Conservation (phyloP, 768 basidiomycete genomes). For the Mycena metata region DNA sequence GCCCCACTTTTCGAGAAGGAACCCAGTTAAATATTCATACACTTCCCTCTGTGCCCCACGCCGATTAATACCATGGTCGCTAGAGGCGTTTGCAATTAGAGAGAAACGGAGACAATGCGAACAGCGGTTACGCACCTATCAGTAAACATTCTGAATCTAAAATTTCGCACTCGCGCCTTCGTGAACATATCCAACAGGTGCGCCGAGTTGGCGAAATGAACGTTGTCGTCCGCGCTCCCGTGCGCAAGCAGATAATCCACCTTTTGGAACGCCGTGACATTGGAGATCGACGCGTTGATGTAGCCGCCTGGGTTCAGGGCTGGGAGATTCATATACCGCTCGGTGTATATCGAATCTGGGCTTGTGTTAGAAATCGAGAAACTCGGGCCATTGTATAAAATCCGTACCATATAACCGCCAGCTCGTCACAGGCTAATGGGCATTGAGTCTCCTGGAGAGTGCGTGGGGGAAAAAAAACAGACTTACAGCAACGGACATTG, state of each 20-base stretch:
- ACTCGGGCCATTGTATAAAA: not conserved
- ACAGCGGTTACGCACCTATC: slow-evolving; percentile 76
- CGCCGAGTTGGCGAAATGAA: slow-evolving; percentile 93
- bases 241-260: slow-evolving; percentile 89
- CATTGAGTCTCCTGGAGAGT: slow-evolving; percentile 25
- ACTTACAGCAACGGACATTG: slow-evolving; percentile 91
- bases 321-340: slow-evolving; percentile 95
- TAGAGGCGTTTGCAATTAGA: slow-evolving; percentile 48
- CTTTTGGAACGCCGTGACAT: slow-evolving; percentile 88
- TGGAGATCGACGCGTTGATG: slow-evolving; percentile 86
- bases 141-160: slow-evolving; percentile 95
- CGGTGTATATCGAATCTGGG: slow-evolving; percentile 95
- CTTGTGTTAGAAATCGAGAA: slow-evolving; percentile 5
- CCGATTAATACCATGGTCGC: slow-evolving; percentile 83
- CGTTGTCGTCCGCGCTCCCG: slow-evolving; percentile 97
- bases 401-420: slow-evolving; percentile 84
- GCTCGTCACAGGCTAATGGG: slow-evolving; percentile 82
- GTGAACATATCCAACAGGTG: slow-evolving; percentile 96
- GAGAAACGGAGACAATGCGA: slow-evolving; percentile 15
- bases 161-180: slow-evolving; percentile 74
- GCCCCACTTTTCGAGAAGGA: slow-evolving; percentile 95
- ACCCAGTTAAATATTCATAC: slow-evolving; percentile 87
- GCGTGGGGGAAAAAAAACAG: slow-evolving; percentile 17
- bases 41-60: slow-evolving; percentile 88
- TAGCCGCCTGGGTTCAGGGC: slow-evolving; percentile 88